A percentile compares a stretch with the other conserved stretches of the same genome.
phyloP scores from a whole-genome alignment of 192 early-diverging fungal genomes.

The Podila horticola region DNA sequence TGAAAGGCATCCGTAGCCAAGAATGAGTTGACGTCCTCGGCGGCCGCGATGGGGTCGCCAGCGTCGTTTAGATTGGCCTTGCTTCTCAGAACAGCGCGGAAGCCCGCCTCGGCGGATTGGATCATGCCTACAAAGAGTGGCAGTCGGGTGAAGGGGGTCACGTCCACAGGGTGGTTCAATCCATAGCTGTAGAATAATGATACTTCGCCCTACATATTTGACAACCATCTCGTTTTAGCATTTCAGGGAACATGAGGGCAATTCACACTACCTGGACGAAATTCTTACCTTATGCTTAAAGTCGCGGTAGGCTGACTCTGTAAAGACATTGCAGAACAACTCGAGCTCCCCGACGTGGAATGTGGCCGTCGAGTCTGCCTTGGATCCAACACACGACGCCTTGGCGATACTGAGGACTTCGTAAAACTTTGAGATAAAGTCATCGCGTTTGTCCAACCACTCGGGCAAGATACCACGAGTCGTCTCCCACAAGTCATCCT shows the following conservation, averaged over 20 bases:
- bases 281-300: conserved; percentile 1
- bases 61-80: conserved; percentile 17
- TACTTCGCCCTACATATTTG: conserved; percentile 11
- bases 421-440: conserved; percentile 34
- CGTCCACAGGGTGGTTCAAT: conserved; percentile 11
- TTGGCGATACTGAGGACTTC: conserved; percentile 16
- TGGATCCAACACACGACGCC: not conserved
- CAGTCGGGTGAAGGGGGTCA: conserved; percentile 18
- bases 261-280: too few species aligned
- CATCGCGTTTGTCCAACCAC: conserved; percentile 13
- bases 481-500: conserved; percentile 30
- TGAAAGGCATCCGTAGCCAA: conserved; percentile 26
- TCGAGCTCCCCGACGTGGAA: conserved; percentile 27
- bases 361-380: conserved; percentile 1
- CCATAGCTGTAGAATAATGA: conserved; percentile 16
- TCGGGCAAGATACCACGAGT: conserved; percentile 29
- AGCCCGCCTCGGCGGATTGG: conserved; percentile 9
- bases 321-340: conserved; percentile 37
- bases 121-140: conserved; percentile 32
- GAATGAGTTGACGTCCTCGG: conserved; percentile 10
- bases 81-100: conserved; percentile 20
- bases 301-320: conserved; percentile 23
- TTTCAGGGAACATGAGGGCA: too few species aligned
- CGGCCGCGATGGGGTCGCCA: not conserved
- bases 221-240: too few species aligned